Evolutionary conservation across 805 yeast genomes (phyloP).

Genomic region (Pichia nakasei): DNA sequence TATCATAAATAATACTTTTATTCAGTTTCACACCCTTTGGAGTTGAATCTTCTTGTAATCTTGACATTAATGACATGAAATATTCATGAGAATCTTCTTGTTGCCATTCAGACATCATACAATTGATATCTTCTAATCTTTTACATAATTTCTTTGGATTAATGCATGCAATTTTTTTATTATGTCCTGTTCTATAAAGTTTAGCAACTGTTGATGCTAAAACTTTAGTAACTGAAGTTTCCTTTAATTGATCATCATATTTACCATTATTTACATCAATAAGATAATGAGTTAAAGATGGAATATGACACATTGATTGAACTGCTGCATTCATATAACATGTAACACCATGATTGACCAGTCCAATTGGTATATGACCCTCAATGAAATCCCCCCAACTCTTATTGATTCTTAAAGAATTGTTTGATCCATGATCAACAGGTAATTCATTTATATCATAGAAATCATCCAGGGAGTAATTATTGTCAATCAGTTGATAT

Average conservation of each 20-base stretch:
- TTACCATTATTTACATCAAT: slow-evolving; percentile 52
- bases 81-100: slow-evolving; percentile 98
- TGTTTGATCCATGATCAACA: slow-evolving; percentile 57
- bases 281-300: slow-evolving; percentile 81
- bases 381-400: slow-evolving; percentile 55
- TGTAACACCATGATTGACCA: slow-evolving; percentile 87
- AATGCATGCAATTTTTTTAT: slow-evolving; percentile 37
- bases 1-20: slow-evolving; percentile 77
- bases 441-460: slow-evolving; percentile 49
- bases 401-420: slow-evolving; percentile 51
- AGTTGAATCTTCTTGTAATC: slow-evolving; percentile 86
- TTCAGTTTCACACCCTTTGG: slow-evolving; percentile 84
- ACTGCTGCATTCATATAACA: slow-evolving; percentile 95
- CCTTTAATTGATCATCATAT: slow-evolving; percentile 35
- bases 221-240: slow-evolving; percentile 53
- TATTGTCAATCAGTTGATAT: slow-evolving; percentile 13
- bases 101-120: slow-evolving; percentile 96
- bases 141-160: slow-evolving; percentile 70
- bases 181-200: slow-evolving; percentile 57
- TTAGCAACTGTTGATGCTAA: slow-evolving; percentile 60
- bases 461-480: slow-evolving; percentile 31
- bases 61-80: slow-evolving; percentile 81
- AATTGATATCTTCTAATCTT: slow-evolving; percentile 74
- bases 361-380: slow-evolving; percentile 56
- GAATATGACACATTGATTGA: slow-evolving; percentile 83